Base-by-base conservation (phyloP, 2,329 filamentous ascomycete genomes). In the Colletotrichum nymphaeae region DNA sequence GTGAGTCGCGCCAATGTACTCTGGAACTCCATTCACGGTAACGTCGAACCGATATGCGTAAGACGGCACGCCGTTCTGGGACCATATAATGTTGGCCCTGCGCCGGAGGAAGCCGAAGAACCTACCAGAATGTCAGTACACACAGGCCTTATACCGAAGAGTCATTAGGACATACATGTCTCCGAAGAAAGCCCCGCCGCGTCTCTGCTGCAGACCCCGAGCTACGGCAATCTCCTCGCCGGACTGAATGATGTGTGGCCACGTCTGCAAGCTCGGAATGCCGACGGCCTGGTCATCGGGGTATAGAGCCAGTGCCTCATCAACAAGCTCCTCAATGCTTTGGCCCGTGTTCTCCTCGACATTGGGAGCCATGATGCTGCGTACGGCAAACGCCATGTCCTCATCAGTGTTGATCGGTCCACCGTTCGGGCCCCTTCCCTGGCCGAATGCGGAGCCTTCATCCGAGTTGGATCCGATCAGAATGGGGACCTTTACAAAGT, bases 381-480 rank as follows among this genome's bases (percentile, higher is more conserved):
- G 30, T 24, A 76, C 63, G n/a, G 74, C 69, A 37, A 64, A 70
- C 12, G 63, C 64, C 72, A 82, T 76, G 9, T 82, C 79, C 0
- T 76, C 77, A 26, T 83, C 79, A 0, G 77, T 79, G 55, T 81
- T 75, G 26, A 81, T 73, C 5, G 72, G 75, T 3, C 75, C 74
- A 19, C 63, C 52, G 22, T 53, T 63, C 26, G 72, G 72, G 1
- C 73, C 77, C 53, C 42, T 78, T 46, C 70, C 79, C 11, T 55
- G 56, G 11, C 76, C 77, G 56, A 79, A 79, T 2, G 76, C 72
- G 2, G 76, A 63, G 12, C 81, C 81, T 68, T 82, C 81, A 46
- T 82, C 81, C 3, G 76, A 75, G 69, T 84, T 85, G 11, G 79
- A 75, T 5, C 83, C 83, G 32, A 81, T 79, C 0, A 85, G 76